Base-by-base conservation (phyloP, 2,329 filamentous ascomycete species). In the Sclerotinia trifoliorum region DNA sequence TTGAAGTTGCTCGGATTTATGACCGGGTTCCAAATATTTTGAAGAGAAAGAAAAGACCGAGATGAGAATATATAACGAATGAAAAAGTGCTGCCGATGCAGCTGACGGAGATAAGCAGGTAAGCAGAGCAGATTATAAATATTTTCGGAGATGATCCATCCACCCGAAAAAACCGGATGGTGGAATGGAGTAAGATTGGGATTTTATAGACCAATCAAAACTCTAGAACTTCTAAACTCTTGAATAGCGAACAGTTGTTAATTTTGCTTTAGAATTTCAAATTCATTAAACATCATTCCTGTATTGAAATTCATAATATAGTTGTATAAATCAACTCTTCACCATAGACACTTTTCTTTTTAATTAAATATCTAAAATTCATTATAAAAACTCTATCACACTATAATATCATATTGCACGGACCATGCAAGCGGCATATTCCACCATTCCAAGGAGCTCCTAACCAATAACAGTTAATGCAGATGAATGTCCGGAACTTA, bases 41-140 rank as follows among this genome's bases (percentile, higher is more conserved):
- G 3, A 52, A 46, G 26, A 15, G 17, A n/a, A 4, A 42, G 24
- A 57, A 62, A 67, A 62, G 39, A 42, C 39, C 39, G 39, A 42
- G 46, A 46, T 4, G 46, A 10, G 24, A n/a, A 42, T 52, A 61
- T 52, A 60, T 39, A 49, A n/a, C n/a, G 29, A 58, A 15, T 19
- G 26, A 44, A 19, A 65, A 19, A 65, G 10, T 51, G 21, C 10
- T 35, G 21, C 46, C 24, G 21, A 51, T 26, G 39, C 21, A 24
- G 21, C 5, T 3, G 17, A 60, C 46, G 55, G 56, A 61, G 44
- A 52, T 67, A 62, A 67, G 55, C 35, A 61, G 44, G 44, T 67
- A 54, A 67, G 55, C 35, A 17, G 52, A 67, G 55, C 35, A 17
- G 65, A 32, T 54, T 51, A 49, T n/a, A 39, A 51, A 35, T 13